A percentile compares a stretch with the other conserved stretches of the same genome.
Conservation (phyloP, 352 stramenopile genomes). For the Pythium dissotocum region DNA sequence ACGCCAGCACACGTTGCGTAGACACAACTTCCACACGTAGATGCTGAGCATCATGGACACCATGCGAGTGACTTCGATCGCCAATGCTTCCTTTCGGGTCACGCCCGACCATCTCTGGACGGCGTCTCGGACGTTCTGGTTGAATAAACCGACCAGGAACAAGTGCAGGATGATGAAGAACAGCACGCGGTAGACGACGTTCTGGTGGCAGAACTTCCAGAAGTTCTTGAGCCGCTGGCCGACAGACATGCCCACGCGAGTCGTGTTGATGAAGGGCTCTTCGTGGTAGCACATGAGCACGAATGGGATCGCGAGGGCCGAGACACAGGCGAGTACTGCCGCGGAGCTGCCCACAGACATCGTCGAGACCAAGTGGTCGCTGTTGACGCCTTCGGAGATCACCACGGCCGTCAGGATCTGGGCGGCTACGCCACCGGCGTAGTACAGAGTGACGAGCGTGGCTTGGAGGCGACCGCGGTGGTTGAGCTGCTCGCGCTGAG, state of each 20-base stretch:
- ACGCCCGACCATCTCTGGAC: constrained; percentile 18
- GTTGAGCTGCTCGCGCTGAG: constrained; percentile 24
- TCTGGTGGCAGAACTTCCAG: constrained; percentile 25
- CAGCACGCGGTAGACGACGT: constrained; percentile 23
- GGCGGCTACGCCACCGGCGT: constrained; percentile 1
- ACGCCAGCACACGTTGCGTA: constrained; percentile 12
- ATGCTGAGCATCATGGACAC: neutral
- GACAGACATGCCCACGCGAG: neutral
- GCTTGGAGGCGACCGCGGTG: constrained; percentile 20
- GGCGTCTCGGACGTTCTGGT: constrained; percentile 17
- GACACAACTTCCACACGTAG: constrained; percentile 8
- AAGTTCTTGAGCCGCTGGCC: constrained; percentile 11
- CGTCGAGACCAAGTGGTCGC: constrained; percentile 1
- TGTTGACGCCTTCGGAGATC: neutral
- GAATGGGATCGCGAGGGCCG: constrained; percentile 3
- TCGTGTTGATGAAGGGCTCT: neutral
- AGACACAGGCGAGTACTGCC: neutral
- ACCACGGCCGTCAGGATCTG: constrained; percentile 1
- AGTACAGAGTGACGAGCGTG: constrained; percentile 13
- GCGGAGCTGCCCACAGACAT: constrained; percentile 5
- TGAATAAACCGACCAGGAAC: constrained; percentile 20
- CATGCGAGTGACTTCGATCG: neutral
- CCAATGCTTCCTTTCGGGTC: neutral
- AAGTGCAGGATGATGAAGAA: constrained; percentile 20
- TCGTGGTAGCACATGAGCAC: constrained; percentile 8